Evolutionary conservation across 768 basidiomycete genomes (phyloP).

Genomic region (Pleurotus tuoliensis): DNA sequence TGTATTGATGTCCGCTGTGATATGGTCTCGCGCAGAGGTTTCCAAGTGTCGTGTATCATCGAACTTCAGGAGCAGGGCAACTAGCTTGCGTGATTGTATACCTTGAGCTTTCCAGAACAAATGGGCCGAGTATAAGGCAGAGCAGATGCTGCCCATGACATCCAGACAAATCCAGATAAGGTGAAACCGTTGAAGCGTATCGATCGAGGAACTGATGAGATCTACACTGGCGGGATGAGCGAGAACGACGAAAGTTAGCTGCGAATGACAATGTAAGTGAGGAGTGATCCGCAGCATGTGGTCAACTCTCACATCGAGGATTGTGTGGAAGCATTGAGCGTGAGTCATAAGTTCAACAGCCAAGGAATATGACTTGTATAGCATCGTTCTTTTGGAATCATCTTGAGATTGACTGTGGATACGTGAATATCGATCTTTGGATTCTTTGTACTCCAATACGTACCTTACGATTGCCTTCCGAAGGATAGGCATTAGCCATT

Average conservation of each 20-base stretch:
- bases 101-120: slow-evolving; percentile 62
- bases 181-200: slow-evolving; percentile 66
- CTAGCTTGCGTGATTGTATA: slow-evolving; percentile 57
- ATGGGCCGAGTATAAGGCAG: slow-evolving; percentile 59
- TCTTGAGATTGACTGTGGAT: slow-evolving; percentile 18
- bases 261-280: slow-evolving; percentile 2
- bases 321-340: slow-evolving; percentile 60
- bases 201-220: slow-evolving; percentile 58
- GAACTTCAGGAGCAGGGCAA: slow-evolving; percentile 62
- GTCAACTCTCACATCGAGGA: slow-evolving; percentile 56
- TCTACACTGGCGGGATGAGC: slow-evolving; percentile 48
- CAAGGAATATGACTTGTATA: slow-evolving; percentile 55
- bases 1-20: slow-evolving; percentile 54
- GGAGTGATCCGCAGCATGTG: not conserved
- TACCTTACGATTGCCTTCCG: slow-evolving; percentile 52
- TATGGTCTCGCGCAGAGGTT: slow-evolving; percentile 50
- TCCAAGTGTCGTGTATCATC: slow-evolving; percentile 59
- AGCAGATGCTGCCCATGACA: slow-evolving; percentile 47
- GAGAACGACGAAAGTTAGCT: slow-evolving; percentile 55
- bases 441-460: slow-evolving; percentile 8
- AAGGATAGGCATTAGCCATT: slow-evolving; percentile 74
- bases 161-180: slow-evolving; percentile 81
- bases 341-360: slow-evolving; percentile 57
- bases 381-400: slow-evolving; percentile 24
- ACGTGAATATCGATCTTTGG: not conserved